phyloP scores from a whole-genome alignment of 2,329 filamentous ascomycete species.

The Alternaria novae-zelandiae region DNA sequence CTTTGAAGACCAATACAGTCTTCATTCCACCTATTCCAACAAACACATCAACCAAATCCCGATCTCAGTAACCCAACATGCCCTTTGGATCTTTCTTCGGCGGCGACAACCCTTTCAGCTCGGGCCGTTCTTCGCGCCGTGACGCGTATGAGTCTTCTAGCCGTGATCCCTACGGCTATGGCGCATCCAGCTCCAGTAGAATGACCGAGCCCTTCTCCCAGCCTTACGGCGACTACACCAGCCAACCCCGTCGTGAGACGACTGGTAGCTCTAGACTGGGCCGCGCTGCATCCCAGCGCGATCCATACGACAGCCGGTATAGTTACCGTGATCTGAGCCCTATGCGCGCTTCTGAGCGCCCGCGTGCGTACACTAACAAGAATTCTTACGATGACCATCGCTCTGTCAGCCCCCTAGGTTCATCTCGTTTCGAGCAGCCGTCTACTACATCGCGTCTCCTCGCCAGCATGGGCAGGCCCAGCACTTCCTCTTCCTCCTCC shows the following conservation, averaged over 20 bases:
- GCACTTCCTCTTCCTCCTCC: background rate
- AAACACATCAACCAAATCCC: background rate
- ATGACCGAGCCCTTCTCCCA: background rate
- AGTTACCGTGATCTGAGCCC: background rate
- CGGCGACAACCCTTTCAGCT: background rate
- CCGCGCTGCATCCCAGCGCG: background rate
- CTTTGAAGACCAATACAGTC: background rate
- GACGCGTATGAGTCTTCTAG: background rate
- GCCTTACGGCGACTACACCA: background rate
- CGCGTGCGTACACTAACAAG: background rate
- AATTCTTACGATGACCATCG: background rate
- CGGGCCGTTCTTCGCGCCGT: background rate
- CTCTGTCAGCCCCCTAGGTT: background rate
- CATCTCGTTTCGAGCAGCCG: background rate
- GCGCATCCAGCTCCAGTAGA: background rate
- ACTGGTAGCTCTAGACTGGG: background rate
- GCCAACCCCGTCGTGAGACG: background rate
- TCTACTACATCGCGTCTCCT: background rate
- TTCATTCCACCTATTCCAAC: background rate
- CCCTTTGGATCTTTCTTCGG: background rate
- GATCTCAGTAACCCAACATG: background rate
- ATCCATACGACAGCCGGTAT: background rate
- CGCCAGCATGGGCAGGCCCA: background rate
- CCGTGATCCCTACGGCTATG: background rate
- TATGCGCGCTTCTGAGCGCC: background rate